Evolutionary conservation across 2,329 filamentous ascomycete genomes (phyloP), one percentile per base, ranked within the genome.

Genomic region (Coniochaeta hoffmannii): DNA sequence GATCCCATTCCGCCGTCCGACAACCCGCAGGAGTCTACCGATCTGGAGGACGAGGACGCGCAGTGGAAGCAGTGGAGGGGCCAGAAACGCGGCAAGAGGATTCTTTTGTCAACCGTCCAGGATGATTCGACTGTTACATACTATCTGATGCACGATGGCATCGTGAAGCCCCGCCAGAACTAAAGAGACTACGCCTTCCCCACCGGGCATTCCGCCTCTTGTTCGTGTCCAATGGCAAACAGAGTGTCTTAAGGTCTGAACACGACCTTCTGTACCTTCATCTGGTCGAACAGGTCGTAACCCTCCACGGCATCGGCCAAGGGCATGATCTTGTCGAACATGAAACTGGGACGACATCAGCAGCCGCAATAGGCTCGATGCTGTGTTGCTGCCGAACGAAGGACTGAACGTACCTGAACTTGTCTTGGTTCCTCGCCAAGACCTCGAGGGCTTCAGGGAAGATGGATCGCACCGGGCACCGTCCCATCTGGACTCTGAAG

Each of bases 121-220:
- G 83, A 88, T 63, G 89, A 94, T 70, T 92, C 89, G 60, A 93
- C 89, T 0, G 79, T 94, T 17, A 87, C 90, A 38, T 94, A 93
- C 71, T 94, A 94, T 66, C 79, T 92, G 59, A 82, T 93, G 68
- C 89, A 93, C 64, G 88, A 93, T 68, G 89, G 89, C n/a, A 84
- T 92, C 60, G 88, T 93, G 54, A 94, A 93, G 74, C 89, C 89
- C 24, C 78, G 89, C 56, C 89, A 93, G 69, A 94, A 94, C 68
- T 93, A 73, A 79, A 24, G 22, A 14, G 28, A 12, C 31, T 24
- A 31, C 12, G 44, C 15, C 15, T 32, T 14, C 49, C 22, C 30
- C 17, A 26, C 22, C 34, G 24, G n/a, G 28, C 9, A 8, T 32
- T 35, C 19, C 26, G 38, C 53, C 8, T 11, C 22, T 24, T 14